Evolutionary conservation across 768 basidiomycete genomes (phyloP).

Genomic region (Suillus variegatus): DNA sequence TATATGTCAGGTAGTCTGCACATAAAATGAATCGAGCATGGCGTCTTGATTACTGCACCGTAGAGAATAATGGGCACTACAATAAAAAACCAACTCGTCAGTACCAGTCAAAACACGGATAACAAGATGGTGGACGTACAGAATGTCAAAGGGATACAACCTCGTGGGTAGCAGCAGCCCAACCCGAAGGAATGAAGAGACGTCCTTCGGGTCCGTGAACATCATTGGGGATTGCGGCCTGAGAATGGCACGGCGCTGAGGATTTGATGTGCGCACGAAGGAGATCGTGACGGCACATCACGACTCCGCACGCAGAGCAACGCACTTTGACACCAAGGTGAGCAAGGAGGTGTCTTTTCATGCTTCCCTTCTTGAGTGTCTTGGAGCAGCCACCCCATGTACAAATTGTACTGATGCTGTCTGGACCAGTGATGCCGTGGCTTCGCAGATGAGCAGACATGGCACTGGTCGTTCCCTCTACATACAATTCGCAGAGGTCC

Average conservation of each 20-base stretch:
- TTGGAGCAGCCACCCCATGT: constrained; percentile 6
- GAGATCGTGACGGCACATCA: neutral
- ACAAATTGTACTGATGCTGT: constrained; percentile 2
- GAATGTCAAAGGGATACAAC: neutral
- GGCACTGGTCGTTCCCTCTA: constrained; percentile 7
- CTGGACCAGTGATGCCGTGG: too few species aligned
- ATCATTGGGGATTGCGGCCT: neutral
- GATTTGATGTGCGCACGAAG: neutral
- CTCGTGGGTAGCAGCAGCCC: neutral
- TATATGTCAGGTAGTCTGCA: too few species aligned
- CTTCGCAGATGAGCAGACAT: constrained; percentile 7
- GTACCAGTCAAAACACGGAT: neutral
- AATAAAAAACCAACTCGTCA: neutral
- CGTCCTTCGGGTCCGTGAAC: neutral
- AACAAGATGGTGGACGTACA: neutral
- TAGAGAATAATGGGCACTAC: too few species aligned
- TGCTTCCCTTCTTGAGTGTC: constrained; percentile 7
- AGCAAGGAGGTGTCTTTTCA: constrained; percentile 10
- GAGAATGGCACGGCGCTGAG: neutral
- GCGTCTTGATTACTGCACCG: too few species aligned
- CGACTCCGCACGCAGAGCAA: constrained; percentile 1
- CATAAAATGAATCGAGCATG: too few species aligned
- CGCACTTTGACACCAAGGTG: constrained; percentile 4
- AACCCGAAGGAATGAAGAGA: neutral
- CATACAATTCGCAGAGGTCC: neutral